A percentile compares a stretch with the other conserved stretches of the same genome.
Evolutionary conservation across 2,329 filamentous ascomycete genomes (phyloP).

Genomic region (Chalaropsis ovoidea): DNA sequence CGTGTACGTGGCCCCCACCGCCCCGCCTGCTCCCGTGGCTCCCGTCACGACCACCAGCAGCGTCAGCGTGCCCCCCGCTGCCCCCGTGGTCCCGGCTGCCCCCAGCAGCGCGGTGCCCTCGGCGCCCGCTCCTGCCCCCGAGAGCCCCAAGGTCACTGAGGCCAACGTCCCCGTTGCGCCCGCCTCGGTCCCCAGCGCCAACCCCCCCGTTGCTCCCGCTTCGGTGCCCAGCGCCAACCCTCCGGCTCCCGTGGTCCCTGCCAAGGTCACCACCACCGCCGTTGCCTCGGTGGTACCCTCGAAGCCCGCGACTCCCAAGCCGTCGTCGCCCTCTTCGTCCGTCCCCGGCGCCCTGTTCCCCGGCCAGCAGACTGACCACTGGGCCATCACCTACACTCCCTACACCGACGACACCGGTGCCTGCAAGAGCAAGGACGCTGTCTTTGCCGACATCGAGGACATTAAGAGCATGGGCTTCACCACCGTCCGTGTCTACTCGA

Average conservation of each 20-base stretch:
- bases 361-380: constrained; percentile 44
- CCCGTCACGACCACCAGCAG: background rate
- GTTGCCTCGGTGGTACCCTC: constrained; percentile 28
- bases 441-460: constrained; percentile 49
- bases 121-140: background rate
- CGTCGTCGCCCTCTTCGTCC: constrained; percentile 26
- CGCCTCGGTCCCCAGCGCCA: background rate
- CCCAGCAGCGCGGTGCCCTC: constrained; percentile 4
- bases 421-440: constrained; percentile 55
- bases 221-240: background rate
- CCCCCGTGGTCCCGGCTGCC: background rate
- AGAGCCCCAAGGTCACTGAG: background rate
- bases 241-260: background rate
- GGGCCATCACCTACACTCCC: constrained; percentile 72
- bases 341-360: constrained; percentile 31
- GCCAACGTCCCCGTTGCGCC: background rate
- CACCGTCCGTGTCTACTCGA: constrained; percentile 74
- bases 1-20: constrained; percentile 21
- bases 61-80: background rate
- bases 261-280: constrained; percentile 27
- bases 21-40: constrained; percentile 21
- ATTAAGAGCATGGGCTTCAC: constrained; percentile 59
- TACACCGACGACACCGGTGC: constrained; percentile 47
- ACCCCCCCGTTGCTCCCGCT: background rate
- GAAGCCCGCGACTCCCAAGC: constrained; percentile 28